A percentile compares a stretch with the other conserved stretches of the same genome.
phyloP scores from a whole-genome alignment of 441 rosid species.

The Pelargonium citronellum region DNA sequence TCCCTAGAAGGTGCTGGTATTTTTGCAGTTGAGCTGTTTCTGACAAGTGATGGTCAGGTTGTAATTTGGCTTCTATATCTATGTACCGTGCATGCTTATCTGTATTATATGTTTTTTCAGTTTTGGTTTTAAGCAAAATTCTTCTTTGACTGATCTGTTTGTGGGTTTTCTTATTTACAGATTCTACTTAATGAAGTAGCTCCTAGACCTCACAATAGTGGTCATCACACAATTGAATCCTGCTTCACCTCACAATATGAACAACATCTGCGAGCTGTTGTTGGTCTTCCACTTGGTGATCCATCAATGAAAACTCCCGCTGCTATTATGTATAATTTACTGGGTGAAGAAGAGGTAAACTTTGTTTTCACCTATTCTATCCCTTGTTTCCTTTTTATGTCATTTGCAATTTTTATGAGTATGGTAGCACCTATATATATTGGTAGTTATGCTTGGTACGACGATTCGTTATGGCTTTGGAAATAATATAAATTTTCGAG shows the following conservation, averaged over 20 bases:
- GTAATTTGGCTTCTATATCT: slow-evolving; percentile 16
- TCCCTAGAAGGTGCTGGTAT: slow-evolving; percentile 94
- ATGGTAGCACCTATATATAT: neutral
- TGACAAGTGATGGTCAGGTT: slow-evolving; percentile 79
- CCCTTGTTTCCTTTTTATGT: neutral
- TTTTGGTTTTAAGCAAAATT: neutral
- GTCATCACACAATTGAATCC: slow-evolving; percentile 92
- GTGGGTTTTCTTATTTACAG: slow-evolving; percentile 31
- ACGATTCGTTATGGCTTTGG: neutral
- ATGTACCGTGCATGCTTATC: slow-evolving; percentile 7
- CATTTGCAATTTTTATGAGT: neutral
- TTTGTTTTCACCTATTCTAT: neutral
- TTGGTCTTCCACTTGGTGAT: slow-evolving; percentile 95
- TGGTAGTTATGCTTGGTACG: neutral
- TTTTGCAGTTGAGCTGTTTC: slow-evolving; percentile 92
- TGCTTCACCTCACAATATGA: slow-evolving; percentile 92
- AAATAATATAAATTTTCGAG: neutral
- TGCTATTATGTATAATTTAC: slow-evolving; percentile 78
- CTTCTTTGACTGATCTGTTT: slow-evolving; percentile 5
- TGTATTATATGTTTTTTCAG: neutral
- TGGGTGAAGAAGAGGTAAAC: slow-evolving; percentile 82
- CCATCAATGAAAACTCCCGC: slow-evolving; percentile 92
- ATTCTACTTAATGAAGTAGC: slow-evolving; percentile 91
- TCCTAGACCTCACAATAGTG: slow-evolving; percentile 96
- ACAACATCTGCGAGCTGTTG: slow-evolving; percentile 85